phyloP scores from a whole-genome alignment of 2,329 filamentous ascomycete species.

The Cladosporium sp. region DNA sequence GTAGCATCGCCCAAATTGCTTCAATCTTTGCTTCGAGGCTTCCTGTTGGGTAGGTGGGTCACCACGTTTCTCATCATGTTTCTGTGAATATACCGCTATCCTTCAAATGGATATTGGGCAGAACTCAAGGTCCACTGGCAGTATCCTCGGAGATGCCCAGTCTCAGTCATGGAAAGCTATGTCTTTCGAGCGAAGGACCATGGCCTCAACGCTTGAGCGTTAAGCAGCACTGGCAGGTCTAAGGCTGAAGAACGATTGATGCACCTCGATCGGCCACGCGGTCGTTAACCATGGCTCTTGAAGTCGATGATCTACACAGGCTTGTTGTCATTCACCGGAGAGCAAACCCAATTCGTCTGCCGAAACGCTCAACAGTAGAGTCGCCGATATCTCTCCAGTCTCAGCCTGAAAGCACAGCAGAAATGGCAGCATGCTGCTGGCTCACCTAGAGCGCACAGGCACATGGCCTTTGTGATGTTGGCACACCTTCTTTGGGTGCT shows the following conservation, averaged over 20 bases:
- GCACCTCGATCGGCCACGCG: neutral
- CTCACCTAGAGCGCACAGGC: constrained; percentile 3
- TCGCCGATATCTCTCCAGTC: constrained; percentile 4
- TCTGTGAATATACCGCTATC: neutral
- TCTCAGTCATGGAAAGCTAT: neutral
- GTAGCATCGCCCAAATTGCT: neutral
- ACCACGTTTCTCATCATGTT: neutral
- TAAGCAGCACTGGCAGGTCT: neutral
- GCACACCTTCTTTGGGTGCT: neutral
- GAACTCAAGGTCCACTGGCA: neutral
- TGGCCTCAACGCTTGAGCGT: neutral
- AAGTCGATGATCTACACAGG: constrained; percentile 1
- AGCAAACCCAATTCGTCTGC: constrained; percentile 4
- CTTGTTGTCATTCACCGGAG: constrained; percentile 1
- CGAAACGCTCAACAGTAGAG: neutral
- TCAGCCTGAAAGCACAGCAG: constrained; percentile 1
- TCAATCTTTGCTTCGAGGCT: neutral
- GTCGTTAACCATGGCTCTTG: constrained; percentile 4
- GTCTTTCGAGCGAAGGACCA: neutral
- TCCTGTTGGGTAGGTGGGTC: neutral
- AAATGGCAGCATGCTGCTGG: neutral
- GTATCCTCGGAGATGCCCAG: constrained; percentile 3
- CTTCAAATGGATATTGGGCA: no score
- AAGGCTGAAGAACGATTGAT: neutral
- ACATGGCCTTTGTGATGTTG: neutral